A percentile compares a stretch with the other conserved stretches of the same genome.
phyloP scores from a whole-genome alignment of 2,329 filamentous ascomycete species.

The Pseudogymnoascus sp. region DNA sequence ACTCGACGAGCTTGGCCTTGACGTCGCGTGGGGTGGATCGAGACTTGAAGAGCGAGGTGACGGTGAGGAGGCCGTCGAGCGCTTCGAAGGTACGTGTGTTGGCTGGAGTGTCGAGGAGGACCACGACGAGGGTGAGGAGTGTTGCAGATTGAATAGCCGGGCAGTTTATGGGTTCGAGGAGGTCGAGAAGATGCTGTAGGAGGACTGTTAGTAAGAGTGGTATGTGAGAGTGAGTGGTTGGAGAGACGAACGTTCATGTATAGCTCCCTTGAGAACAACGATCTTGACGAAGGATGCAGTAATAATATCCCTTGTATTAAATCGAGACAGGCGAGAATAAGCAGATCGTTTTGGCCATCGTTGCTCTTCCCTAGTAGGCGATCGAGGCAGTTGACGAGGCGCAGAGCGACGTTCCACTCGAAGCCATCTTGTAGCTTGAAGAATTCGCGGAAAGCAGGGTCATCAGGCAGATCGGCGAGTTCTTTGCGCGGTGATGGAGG shows the following conservation, averaged over 20 bases:
- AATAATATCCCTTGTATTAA: conserved; percentile 81
- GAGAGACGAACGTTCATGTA: conserved; percentile 78
- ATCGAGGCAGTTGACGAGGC: conserved; percentile 78
- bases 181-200: conserved; percentile 73
- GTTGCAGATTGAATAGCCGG: conserved; percentile 86
- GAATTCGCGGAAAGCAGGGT: conserved; percentile 89
- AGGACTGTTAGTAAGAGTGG: background rate
- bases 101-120: conserved; percentile 73
- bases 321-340: conserved; percentile 82
- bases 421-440: conserved; percentile 96
- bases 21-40: conserved; percentile 78
- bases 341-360: conserved; percentile 74
- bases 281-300: conserved; percentile 81
- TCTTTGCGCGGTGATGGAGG: conserved; percentile 42
- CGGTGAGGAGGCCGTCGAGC: conserved; percentile 81
- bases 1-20: conserved; percentile 93
- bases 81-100: conserved; percentile 90
- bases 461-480: conserved; percentile 62
- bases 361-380: conserved; percentile 73
- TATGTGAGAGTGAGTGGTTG: background rate
- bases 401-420: conserved; percentile 91
- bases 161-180: conserved; percentile 86
- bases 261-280: conserved; percentile 77
- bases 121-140: conserved; percentile 80
- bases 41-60: conserved; percentile 88